phyloP scores from a whole-genome alignment of 2,329 filamentous ascomycete genomes.

The Rhinocladiella similis region DNA sequence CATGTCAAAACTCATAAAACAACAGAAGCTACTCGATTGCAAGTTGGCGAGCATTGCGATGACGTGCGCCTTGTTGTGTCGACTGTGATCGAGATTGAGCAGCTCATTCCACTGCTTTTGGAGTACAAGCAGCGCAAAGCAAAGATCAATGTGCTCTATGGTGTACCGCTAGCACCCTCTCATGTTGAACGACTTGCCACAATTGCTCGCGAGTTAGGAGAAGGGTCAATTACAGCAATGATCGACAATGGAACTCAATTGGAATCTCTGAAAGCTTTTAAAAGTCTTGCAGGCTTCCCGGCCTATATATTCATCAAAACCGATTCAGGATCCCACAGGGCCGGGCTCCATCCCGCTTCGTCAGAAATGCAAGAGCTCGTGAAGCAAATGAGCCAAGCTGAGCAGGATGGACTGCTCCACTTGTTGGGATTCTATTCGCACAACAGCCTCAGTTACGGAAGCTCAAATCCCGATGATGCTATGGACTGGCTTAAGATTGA shows the following conservation, averaged over 20 bases:
- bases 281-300: slow-evolving; percentile 43
- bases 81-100: slow-evolving; percentile 72
- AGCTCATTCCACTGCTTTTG: slow-evolving; percentile 60
- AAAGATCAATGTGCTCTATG: slow-evolving; percentile 68
- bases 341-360: slow-evolving; percentile 61
- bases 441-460: slow-evolving; percentile 69
- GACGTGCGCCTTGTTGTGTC: slow-evolving; percentile 68
- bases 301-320: slow-evolving; percentile 70
- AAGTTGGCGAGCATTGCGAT: slow-evolving; percentile 61
- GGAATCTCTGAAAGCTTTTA: slow-evolving; percentile 47
- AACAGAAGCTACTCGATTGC: slow-evolving; percentile 63
- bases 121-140: slow-evolving; percentile 58
- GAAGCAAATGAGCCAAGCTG: slow-evolving; percentile 30
- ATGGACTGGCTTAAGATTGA: slow-evolving; percentile 61
- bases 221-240: slow-evolving; percentile 62
- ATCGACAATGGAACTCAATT: slow-evolving; percentile 69
- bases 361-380: slow-evolving; percentile 37
- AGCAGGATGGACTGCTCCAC: slow-evolving; percentile 32
- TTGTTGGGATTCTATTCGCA: slow-evolving; percentile 72
- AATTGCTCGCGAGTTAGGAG: slow-evolving; percentile 58
- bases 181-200: slow-evolving; percentile 59
- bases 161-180: slow-evolving; percentile 66
- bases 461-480: slow-evolving; percentile 57
- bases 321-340: slow-evolving; percentile 71
- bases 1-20: slow-evolving; percentile 88